These are phyloP conservation scores for Eucommia ulmoides DNA, from an alignment of 257 asterid species.

Conservation along the genomic window DNA sequence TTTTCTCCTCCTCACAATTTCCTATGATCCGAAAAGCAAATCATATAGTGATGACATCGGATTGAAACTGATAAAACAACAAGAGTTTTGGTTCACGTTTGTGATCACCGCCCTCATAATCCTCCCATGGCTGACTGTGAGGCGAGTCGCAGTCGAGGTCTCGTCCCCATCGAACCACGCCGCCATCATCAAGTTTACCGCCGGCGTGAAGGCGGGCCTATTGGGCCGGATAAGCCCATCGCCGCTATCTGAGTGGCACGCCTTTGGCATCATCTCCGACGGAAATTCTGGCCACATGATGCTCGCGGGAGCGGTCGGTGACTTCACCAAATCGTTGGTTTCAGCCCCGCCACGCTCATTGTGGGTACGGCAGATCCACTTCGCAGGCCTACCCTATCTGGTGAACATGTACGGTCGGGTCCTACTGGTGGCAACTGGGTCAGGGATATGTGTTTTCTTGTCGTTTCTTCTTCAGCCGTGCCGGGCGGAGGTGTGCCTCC, in stretches of 20 bases:
- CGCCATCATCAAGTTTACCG: neutral
- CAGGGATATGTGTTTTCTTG: neutral
- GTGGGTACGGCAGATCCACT: neutral
- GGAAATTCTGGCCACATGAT: neutral
- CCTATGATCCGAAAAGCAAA: neutral
- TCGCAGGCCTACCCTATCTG: neutral
- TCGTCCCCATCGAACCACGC: neutral
- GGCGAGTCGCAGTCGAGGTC: neutral
- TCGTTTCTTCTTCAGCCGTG: neutral
- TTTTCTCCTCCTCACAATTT: neutral
- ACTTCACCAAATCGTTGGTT: neutral
- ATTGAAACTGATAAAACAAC: neutral
- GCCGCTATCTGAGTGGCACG: neutral
- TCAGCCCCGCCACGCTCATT: constrained; percentile 1
- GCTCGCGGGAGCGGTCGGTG: constrained; percentile 2
- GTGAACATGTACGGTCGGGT: constrained; percentile 1
- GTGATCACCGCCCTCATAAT: neutral
- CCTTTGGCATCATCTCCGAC: neutral
- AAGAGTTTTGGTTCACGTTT: neutral
- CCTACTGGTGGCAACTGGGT: neutral
- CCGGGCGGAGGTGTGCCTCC: neutral
- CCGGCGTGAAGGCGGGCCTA: neutral
- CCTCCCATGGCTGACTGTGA: neutral
- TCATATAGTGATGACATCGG: neutral
- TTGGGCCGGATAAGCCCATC: neutral